Base-by-base conservation (phyloP, 2,329 filamentous ascomycete species). In the Pyrenochaeta sp. region DNA sequence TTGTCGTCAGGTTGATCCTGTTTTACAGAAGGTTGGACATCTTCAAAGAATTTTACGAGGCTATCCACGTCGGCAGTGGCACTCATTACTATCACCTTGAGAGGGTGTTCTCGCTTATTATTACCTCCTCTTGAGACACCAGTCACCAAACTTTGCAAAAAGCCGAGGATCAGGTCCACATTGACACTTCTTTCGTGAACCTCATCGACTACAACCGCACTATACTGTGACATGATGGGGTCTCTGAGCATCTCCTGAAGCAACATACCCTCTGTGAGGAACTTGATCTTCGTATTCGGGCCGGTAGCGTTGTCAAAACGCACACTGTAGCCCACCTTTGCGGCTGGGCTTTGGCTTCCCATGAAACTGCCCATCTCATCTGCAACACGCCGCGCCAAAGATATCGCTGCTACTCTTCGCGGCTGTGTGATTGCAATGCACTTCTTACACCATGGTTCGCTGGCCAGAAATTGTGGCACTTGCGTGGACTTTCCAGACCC, bases 401-500 rank as follows among this genome's bases (percentile, higher is more conserved):
- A 95, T 1, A 94, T 97, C 0, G 96, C 95, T 15, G 95, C 96
- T 1, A 99, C 92, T 75, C 95, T 87, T 70, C 95, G 87, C 0
- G 95, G 96, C 72, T 99, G 92, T 0, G 96, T 99, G 57, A 98
- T 92, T 7, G 93, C 95, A 60, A 99, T 92, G 35, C 68, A 69
- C 67, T 90, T 89, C 31, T 82, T 83, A 73, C 92, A 97, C 92
- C 93, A 98, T 6, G 85, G 77, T 68, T 97, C 90, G 21, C 82
- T 79, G 40, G 89, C 85, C 7, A 99, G 79, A 58, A 97, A 97
- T 69, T 98, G 95, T 0, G 95, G 94, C 0, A 97, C 88, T 76
- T 99, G 95, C 0, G 95, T 99, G 79, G 91, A 96, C 78, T 99
- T 99, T 72, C 95, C 95, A 12, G 91, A 96, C 73, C 95, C 95